Conservation (phyloP, 164 flowering plant species). For the Stephania japonica region DNA sequence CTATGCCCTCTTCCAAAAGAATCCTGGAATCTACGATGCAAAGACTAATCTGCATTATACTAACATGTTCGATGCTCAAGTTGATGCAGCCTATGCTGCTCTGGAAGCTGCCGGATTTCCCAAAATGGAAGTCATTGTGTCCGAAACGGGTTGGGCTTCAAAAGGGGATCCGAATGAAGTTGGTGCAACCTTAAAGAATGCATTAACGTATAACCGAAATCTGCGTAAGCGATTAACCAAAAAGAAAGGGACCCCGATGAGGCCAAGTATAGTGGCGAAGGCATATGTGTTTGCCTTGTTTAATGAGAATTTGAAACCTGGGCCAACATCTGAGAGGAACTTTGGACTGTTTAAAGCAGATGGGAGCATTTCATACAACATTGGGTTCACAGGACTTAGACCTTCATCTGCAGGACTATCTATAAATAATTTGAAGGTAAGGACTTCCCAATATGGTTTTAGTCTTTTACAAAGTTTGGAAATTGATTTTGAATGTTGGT, state of each 20-base stretch:
- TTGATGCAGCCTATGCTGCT: constrained; percentile 75
- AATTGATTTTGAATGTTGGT: not conserved
- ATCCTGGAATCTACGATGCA: constrained; percentile 50
- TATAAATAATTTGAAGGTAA: constrained; percentile 38
- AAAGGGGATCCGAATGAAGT: constrained; percentile 61
- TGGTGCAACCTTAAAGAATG: constrained; percentile 54
- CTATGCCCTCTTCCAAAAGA: constrained; percentile 58
- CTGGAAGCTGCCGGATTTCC: constrained; percentile 58
- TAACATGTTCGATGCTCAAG: constrained; percentile 78
- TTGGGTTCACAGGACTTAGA: constrained; percentile 70
- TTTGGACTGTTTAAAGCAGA: constrained; percentile 82
- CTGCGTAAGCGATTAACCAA: constrained; percentile 46
- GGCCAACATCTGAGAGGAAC: constrained; percentile 80
- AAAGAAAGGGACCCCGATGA: constrained; percentile 73
- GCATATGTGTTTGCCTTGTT: constrained; percentile 79
- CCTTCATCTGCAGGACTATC: constrained; percentile 44
- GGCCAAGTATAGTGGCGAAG: constrained; percentile 47
- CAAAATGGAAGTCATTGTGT: constrained; percentile 68
- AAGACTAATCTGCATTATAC: constrained; percentile 74
- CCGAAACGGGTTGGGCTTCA: constrained; percentile 93
- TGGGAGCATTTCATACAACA: constrained; percentile 76
- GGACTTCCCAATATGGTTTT: constrained; percentile 3
- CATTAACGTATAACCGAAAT: constrained; percentile 58
- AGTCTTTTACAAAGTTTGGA: not conserved
- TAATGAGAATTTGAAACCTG: constrained; percentile 77